Evolutionary conservation across 345 rosid genomes (phyloP).

Genomic region (Mercurialis annua): DNA sequence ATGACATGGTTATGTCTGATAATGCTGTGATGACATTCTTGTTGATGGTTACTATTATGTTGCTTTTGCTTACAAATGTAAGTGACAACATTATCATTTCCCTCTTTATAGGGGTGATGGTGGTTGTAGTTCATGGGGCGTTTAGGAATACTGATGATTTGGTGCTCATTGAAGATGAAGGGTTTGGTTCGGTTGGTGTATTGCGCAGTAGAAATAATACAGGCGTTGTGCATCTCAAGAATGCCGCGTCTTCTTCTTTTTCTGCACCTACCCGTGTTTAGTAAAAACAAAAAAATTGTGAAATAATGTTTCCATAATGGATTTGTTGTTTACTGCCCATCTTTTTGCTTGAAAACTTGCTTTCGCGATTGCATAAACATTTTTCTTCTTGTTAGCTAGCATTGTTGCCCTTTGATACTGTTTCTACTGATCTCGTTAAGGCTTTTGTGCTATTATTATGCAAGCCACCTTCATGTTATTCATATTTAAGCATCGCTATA

Average conservation of each 20-base stretch:
- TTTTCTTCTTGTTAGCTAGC: no score
- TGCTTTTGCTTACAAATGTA: constrained; percentile 40
- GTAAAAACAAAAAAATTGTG: no score
- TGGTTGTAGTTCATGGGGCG: constrained; percentile 44
- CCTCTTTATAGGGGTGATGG: constrained; percentile 35
- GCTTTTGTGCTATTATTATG: no score
- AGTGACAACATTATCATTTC: constrained; percentile 36
- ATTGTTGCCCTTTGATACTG: no score
- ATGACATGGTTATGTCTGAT: constrained; percentile 40
- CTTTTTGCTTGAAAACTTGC: not conserved
- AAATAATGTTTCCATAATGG: not conserved
- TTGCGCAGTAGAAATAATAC: not conserved
- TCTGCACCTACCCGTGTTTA: constrained; percentile 11
- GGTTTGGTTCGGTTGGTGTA: constrained; percentile 5
- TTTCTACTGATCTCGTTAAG: no score
- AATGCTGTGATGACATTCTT: constrained; percentile 33
- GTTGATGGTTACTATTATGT: constrained; percentile 32
- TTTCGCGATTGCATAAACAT: no score
- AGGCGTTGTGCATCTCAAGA: constrained; percentile 13
- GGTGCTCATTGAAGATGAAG: constrained; percentile 35
- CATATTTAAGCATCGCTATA: no score
- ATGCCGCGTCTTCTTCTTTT: constrained; percentile 26
- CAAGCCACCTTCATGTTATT: no score
- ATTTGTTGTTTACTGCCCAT: not conserved
- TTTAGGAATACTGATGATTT: constrained; percentile 40